Evolutionary conservation across 495 filamentous ascomycete species (phyloP), one percentile per base, ranked within the genome.

Genomic region (Penicillium maclennaniae): DNA sequence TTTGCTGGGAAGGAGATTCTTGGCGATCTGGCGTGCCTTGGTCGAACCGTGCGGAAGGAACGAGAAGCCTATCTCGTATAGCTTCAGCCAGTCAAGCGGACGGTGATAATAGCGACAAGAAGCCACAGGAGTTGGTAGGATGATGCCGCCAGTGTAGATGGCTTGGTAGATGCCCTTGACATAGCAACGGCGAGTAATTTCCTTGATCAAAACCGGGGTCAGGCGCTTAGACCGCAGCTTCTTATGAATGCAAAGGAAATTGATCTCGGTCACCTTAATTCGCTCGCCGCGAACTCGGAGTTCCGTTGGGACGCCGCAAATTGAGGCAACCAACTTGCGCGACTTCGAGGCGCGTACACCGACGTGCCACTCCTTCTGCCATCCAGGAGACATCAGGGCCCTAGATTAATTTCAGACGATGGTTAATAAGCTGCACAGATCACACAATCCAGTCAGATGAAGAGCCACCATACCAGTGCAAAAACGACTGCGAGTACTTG

Each of bases 241-340:
- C 78, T 96, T 97, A 79, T 97, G 95, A 55, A 97, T 83, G 67
- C 90, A 95, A 47, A 98, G 87, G 76, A 96, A 97, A 73, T 98
- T 97, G 72, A 97, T 91, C 67, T 98, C 93, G 28, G 87, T 91
- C 49, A 85, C 84, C 47, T 84, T 83, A 58, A 97, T 68, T 43
- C 79, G 71, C 44, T 87, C 87, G 43, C 84, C 75, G 25, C 91
- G 88, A 19, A 97, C 86, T 44, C 87, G 88, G 25, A 97, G 71
- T 43, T 83, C 77, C 40, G 89, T 83, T 1, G 95, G 93, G 7
- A 96, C 87, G 57, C 89, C 93, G 40, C 88, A 92, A 53, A 98
- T 97, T 67, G 96, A 97, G 43, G 91, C 93, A 49, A 96, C 90
- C 15, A 98, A 80, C 60, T 88, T 95, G 54, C 76, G 78, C 17